phyloP scores from a whole-genome alignment of 2,329 filamentous ascomycete genomes.

The Fusarium gaditjirri region DNA sequence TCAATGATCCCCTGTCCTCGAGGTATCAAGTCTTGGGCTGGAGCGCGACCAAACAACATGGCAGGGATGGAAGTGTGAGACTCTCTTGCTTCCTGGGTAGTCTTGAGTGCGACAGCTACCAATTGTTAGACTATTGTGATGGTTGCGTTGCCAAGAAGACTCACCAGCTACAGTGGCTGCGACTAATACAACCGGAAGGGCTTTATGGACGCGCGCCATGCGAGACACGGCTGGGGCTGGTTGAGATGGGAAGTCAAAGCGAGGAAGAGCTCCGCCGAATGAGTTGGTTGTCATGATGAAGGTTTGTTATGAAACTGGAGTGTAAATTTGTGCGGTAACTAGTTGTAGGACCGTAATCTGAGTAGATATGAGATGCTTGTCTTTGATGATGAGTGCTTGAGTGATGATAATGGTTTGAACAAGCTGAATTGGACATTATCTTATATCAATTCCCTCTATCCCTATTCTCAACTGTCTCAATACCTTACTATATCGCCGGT shows the following conservation, averaged over 20 bases:
- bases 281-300: slow-evolving; percentile 37
- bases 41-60: background rate
- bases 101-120: slow-evolving; percentile 26
- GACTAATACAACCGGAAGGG: slow-evolving; percentile 21
- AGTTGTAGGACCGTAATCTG: background rate
- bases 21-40: slow-evolving; percentile 9
- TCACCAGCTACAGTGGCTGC: slow-evolving; percentile 23
- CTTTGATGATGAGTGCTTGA: background rate
- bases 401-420: background rate
- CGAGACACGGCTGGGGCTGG: slow-evolving; percentile 21
- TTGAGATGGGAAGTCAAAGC: slow-evolving; percentile 31
- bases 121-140: background rate
- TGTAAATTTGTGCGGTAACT: background rate
- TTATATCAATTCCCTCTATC: slow-evolving; percentile 25
- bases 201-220: slow-evolving; percentile 31
- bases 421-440: slow-evolving; percentile 4
- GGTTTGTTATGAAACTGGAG: background rate
- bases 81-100: slow-evolving; percentile 11
- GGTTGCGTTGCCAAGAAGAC: background rate
- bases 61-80: background rate
- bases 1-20: slow-evolving; percentile 5
- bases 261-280: slow-evolving; percentile 37
- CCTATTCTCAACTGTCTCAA: background rate
- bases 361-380: background rate
- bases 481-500: slow-evolving; percentile 1